Base-by-base conservation (phyloP, 169 alveolate species). In the Eimeria sp. region DNA sequence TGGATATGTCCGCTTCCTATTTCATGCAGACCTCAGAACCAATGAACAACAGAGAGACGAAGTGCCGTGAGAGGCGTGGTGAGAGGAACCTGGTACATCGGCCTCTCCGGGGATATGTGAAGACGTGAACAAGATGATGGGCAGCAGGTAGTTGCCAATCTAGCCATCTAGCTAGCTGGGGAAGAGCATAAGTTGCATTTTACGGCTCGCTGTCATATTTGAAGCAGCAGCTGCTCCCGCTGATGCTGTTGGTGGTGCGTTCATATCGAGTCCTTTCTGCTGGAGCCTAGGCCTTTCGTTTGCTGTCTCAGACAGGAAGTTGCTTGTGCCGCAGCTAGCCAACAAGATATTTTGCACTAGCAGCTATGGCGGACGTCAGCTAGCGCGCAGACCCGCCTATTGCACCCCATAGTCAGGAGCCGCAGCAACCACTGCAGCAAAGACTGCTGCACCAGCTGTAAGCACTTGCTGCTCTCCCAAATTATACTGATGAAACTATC, bases 1-100 rank as follows among this genome's bases (percentile, higher is more conserved):
- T 56, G 90, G 90, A 30, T 16, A 49, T 18, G 90, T 82, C 33
- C 90, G 90, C 30, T 33, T 82, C 25, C 52, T 82, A 30, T 82
- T 82, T 54, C 74, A n/a, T 46, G 72, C 74, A 49, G 54, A 82
- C 54, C 72, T n/a, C 33, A 30, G 56, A 72, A 30, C 74, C 46
- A 74, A 56, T 18, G 54, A 52, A 33, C 56, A 54, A 43, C 80
- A 71, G 52, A 49, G 37, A 71, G 80, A 71, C 54, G 80, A 37
- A 23, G 80, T 30, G 80, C 80, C 27, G 8, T 71, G 52, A 71
- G 80, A 9, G 54, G 80, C 16, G 52, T 71, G 4, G n/a, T n/a
- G n/a, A n/a, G n/a, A 2, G 27, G 16, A 23, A 37, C 52, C 54
- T 71, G 10, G 49, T 25, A 52, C 37, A 9, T 64, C 46, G 6